These are phyloP conservation scores for Alternaria burnsii DNA, from an alignment of 2,329 filamentous ascomycete genomes.

Conservation along the genomic window DNA sequence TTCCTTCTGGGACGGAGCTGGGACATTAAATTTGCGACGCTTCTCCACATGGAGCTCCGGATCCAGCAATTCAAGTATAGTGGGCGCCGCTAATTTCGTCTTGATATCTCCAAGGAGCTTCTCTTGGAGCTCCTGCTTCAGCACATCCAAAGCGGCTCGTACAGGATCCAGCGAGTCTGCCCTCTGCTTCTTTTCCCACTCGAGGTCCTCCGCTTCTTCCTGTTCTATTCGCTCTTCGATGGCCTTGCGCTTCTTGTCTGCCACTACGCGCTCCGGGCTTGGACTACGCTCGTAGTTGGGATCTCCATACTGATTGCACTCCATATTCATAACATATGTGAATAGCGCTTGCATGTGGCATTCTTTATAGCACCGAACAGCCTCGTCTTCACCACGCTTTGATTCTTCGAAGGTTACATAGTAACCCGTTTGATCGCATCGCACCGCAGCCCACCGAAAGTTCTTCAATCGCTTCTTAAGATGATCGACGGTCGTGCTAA, in stretches of 20 bases:
- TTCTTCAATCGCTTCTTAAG: conserved; percentile 88
- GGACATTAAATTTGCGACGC: conserved; percentile 79
- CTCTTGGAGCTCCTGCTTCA: conserved; percentile 82
- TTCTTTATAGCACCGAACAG: conserved; percentile 78
- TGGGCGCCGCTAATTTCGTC: conserved; percentile 82
- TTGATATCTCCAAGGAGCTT: conserved; percentile 91
- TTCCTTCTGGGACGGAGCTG: conserved; percentile 68
- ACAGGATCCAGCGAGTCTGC: conserved; percentile 93
- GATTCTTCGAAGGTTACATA: conserved; percentile 90
- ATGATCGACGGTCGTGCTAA: conserved; percentile 85
- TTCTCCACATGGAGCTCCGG: conserved; percentile 82
- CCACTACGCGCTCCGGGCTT: conserved; percentile 59
- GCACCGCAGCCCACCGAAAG: conserved; percentile 81
- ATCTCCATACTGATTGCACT: conserved; percentile 75
- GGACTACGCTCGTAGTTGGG: conserved; percentile 67
- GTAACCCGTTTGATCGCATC: conserved; percentile 86
- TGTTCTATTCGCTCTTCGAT: conserved; percentile 72
- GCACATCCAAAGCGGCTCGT: conserved; percentile 78
- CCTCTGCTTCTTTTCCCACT: conserved; percentile 88
- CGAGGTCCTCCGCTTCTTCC: conserved; percentile 82
- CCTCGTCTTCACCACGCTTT: conserved; percentile 77
- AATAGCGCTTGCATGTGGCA: conserved; percentile 87
- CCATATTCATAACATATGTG: conserved; percentile 92
- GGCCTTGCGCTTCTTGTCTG: conserved; percentile 65
- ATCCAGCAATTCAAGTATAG: conserved; percentile 81